Base-by-base conservation (phyloP, 2,329 filamentous ascomycete species). In the Ophiostoma sp. region DNA sequence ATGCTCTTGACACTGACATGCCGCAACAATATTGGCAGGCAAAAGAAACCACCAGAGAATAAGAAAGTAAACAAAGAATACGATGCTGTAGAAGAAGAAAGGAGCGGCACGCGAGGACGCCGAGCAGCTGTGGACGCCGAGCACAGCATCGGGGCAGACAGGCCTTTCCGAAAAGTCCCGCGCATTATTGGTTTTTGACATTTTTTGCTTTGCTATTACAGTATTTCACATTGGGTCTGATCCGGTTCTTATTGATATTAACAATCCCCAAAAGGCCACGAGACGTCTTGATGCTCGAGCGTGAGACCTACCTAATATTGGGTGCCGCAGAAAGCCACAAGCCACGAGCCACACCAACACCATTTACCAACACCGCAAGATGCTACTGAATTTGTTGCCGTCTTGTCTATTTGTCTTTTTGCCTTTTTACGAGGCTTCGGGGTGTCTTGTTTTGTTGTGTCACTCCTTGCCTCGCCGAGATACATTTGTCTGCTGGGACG, bases 271-370 rank as follows among this genome's bases (percentile, higher is more conserved):
- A 48, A 48, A 57, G 52, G 23, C 52, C 52, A 57, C 23, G 52
- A 57, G 52, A 57, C 52, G 15, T 20, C 6, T 23, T 10, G 27
- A 8, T 27, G 57, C 27, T 33, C 8, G n/a, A 23, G 52, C 23
- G 20, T 60, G 33, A 64, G 60, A 64, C 60, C 60, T 62, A 13
- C 57, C 27, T 62, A 35, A 62, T 62, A 62, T 62, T 27, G 57
- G 27, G 7, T 33, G 31, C 27, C 35, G 57, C 57, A 62, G 57
- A 62, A 57, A 62, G 57, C 27, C 31, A 35, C 57, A 62, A 62
- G 57, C 57, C 57, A 62, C 57, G 31, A 33, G 31, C 31, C 57
- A 35, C 57, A 62, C 57, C 57, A 17, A 17, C 31, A 35, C 13
- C 39, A 3, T 13, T 13, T 41, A 62, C 57, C 57, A 33, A 33